Percentiles rank a stretch among this genome's conserved stretches.
Evolutionary conservation across 352 stramenopile genomes (phyloP).

Genomic region (Peronospora farinosa): DNA sequence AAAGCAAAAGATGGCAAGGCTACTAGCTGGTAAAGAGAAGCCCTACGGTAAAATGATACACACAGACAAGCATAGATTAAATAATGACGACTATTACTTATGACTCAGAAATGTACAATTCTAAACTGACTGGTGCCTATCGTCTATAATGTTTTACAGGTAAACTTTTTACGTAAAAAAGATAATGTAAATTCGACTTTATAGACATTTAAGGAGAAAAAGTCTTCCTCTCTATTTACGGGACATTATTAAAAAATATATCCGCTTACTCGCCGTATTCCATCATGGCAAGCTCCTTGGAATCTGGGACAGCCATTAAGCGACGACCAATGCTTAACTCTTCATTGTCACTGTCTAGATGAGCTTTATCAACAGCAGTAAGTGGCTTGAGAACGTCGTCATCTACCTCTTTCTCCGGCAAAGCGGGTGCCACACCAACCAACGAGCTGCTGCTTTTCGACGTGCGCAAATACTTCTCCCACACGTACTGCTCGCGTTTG

Average conservation of each 20-base stretch:
- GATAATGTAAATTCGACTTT: conserved; percentile 8
- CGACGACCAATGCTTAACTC: conserved; percentile 11
- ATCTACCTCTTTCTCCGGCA: conserved; percentile 30
- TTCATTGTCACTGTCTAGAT: conserved; percentile 37
- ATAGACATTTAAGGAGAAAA: too few relatives aligned
- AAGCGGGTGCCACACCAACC: conserved; percentile 42
- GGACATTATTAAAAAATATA: background rate
- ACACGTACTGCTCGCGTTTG: conserved; percentile 76
- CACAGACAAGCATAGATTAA: background rate
- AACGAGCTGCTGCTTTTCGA: conserved; percentile 50
- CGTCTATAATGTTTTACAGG: conserved; percentile 6
- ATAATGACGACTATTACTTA: too few relatives aligned
- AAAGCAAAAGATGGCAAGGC: conserved; percentile 25
- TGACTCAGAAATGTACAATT: background rate
- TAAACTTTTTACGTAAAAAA: conserved; percentile 21
- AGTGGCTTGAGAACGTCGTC: conserved; percentile 16
- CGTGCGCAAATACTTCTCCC: conserved; percentile 78
- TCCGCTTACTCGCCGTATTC: conserved; percentile 66
- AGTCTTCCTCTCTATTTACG: too few relatives aligned
- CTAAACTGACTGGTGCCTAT: conserved; percentile 4
- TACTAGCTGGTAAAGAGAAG: conserved; percentile 71
- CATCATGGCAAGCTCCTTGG: conserved; percentile 60
- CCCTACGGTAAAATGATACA: conserved; percentile 6
- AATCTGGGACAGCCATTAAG: conserved; percentile 39
- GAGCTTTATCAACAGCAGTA: conserved; percentile 24